These are phyloP conservation scores for Ceratocystis papillata DNA, from an alignment of 2,329 filamentous ascomycete species.

Conservation along the genomic window DNA sequence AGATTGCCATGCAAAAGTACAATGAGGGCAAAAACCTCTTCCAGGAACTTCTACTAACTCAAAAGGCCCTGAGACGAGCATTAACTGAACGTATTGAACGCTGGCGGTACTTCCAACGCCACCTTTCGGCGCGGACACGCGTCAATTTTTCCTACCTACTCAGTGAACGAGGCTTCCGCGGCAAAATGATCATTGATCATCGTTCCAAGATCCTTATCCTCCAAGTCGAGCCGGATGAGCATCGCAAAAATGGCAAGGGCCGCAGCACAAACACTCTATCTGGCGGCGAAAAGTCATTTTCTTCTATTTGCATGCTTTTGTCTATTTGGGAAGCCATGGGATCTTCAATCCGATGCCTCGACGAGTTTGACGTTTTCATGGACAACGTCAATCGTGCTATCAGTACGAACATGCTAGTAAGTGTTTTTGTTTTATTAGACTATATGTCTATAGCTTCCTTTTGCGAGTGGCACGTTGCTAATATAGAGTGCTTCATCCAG, in stretches of 20 bases:
- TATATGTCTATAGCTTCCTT: neutral
- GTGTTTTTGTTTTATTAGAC: conserved; percentile 30
- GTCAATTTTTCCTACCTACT: conserved; percentile 81
- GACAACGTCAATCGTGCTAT: conserved; percentile 90
- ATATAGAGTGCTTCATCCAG: conserved; percentile 10
- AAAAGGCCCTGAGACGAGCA: conserved; percentile 43
- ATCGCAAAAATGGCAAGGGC: conserved; percentile 56
- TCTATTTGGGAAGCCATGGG: conserved; percentile 98
- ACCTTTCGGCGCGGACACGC: conserved; percentile 76
- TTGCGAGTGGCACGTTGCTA: neutral
- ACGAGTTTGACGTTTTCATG: conserved; percentile 99
- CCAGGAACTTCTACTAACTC: conserved; percentile 36
- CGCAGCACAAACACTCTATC: conserved; percentile 85
- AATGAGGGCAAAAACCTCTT: conserved; percentile 33
- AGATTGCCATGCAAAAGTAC: conserved; percentile 35
- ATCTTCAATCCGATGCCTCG: conserved; percentile 82
- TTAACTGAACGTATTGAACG: conserved; percentile 59
- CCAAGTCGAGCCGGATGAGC: conserved; percentile 61
- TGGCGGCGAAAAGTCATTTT: conserved; percentile 95
- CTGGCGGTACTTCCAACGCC: conserved; percentile 71
- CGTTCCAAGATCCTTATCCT: conserved; percentile 62
- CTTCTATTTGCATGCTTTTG: conserved; percentile 84
- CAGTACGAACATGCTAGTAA: conserved; percentile 84
- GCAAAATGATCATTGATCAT: conserved; percentile 70
- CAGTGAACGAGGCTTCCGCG: conserved; percentile 79